Evolutionary conservation across 306 rosid genomes (phyloP).

Genomic region (Carpinus viminea): DNA sequence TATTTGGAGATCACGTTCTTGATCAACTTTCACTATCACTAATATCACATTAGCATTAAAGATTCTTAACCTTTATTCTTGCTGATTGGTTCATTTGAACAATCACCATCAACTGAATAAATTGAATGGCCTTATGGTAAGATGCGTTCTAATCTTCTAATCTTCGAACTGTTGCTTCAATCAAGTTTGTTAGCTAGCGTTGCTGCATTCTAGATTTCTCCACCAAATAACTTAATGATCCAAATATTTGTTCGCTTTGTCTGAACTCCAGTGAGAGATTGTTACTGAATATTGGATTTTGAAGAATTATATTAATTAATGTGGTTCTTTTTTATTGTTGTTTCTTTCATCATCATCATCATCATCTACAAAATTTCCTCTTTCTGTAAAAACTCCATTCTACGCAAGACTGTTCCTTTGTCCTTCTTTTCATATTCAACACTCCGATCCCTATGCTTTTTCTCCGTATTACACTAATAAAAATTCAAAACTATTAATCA

Average conservation of each 20-base stretch:
- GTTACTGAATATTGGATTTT: background rate
- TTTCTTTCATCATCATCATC: background rate
- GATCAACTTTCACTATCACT: background rate
- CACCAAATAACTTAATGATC: background rate
- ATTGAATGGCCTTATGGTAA: background rate
- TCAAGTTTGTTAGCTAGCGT: background rate
- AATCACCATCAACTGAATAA: background rate
- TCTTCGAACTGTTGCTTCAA: background rate
- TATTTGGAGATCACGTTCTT: background rate
- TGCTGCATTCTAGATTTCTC: background rate
- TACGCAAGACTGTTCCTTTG: background rate
- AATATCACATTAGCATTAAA: background rate
- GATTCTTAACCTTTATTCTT: conserved; percentile 14
- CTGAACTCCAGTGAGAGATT: background rate
- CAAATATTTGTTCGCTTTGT: background rate
- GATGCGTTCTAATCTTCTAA: conserved; percentile 7
- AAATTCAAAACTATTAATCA: background rate
- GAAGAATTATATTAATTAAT: background rate
- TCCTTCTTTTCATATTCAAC: background rate
- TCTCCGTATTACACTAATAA: background rate
- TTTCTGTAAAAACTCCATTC: background rate
- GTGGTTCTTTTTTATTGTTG: background rate
- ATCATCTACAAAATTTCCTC: background rate
- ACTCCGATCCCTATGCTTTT: background rate
- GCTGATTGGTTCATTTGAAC: background rate